Evolutionary conservation across 441 rosid genomes (phyloP), one percentile per base, ranked within the genome.

Genomic region (Dalechampia spathulata): DNA sequence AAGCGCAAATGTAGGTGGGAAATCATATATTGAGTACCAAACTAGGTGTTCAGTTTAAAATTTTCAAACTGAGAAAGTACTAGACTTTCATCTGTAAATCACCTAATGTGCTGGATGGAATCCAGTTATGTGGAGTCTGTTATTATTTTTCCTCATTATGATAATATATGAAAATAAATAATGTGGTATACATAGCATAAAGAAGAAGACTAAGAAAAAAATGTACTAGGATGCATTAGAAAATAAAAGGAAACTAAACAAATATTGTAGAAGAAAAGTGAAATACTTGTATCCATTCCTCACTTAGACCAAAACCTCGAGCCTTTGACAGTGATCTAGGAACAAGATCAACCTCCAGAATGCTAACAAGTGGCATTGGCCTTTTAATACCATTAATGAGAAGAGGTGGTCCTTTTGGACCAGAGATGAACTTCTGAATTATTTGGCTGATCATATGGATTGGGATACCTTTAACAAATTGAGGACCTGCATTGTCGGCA

Each of bases 321-420:
- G 99, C 97, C 77, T 90, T 93, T 49, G 99, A 93, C 63, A 93
- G 96, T 75, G 81, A 69, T 34, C 83, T 84, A 63, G 95, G 84
- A 74, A 79, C 78, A 54, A 93, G 74, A 63, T 93, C 97, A 67
- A 81, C 96, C 82, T 93, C 99, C 74, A 93, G 78, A 55, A 80
- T 78, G 72, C 95, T 75, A 69, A 90, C 82, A 63, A 79, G 85
- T 57, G 99, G 97, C 93, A 87, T 85, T 53, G 91, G 78, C 76
- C 79, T 85, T 76, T 70, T 83, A 69, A 85, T 68, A 52, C 97
- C 97, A 74, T 90, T 93, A 75, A 90, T 82, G 56, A 87, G 88
- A 66, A 78, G 86, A 41, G 85, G 58, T 9, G 81, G 78, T 55
- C 95, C 96, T 65, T 73, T 83, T 45, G 80, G 87, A 65, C 93